Evolutionary conservation across 352 stramenopile genomes (phyloP).

Genomic region (Phytophthora sp.): DNA sequence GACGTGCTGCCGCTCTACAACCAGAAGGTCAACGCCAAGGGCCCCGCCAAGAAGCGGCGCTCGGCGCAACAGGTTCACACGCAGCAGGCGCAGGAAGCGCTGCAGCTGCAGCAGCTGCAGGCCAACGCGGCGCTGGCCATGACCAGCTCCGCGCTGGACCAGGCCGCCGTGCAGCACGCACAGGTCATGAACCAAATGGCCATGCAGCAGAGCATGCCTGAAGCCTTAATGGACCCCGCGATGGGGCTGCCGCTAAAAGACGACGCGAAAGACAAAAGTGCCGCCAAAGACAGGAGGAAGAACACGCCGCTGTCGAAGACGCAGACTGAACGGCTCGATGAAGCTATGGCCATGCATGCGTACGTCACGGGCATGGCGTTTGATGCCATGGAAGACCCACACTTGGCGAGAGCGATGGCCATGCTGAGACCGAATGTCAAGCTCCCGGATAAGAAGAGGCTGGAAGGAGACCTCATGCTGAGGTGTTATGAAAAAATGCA

Average conservation of each 20-base stretch:
- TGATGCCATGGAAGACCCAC: constrained; percentile 73
- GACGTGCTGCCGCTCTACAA: constrained; percentile 85
- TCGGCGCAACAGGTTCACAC: constrained; percentile 39
- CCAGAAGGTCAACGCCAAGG: constrained; percentile 80
- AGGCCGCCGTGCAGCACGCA: constrained; percentile 63
- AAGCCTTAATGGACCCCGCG: constrained; percentile 69
- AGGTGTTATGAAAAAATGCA: constrained; percentile 88
- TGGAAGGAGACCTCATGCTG: constrained; percentile 64
- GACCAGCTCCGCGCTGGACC: constrained; percentile 43
- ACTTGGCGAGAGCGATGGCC: constrained; percentile 66
- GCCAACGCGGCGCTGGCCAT: constrained; percentile 26
- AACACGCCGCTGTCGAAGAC: constrained; percentile 63
- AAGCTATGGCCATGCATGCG: constrained; percentile 82
- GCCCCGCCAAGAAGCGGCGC: constrained; percentile 64
- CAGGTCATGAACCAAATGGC: constrained; percentile 78
- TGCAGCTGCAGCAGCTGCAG: constrained; percentile 20
- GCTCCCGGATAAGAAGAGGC: constrained; percentile 73
- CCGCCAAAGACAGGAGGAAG: constrained; percentile 51
- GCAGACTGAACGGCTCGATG: constrained; percentile 76
- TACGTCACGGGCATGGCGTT: constrained; percentile 84
- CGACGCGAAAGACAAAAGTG: constrained; percentile 30
- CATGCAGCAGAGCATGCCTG: constrained; percentile 75
- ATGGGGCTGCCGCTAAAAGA: constrained; percentile 63
- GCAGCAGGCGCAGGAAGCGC: constrained; percentile 10
- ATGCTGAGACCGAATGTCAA: constrained; percentile 66